Evolutionary conservation across 805 yeast species (phyloP), one percentile per base, ranked within the genome.

Genomic region (Sugiyamaella boreocaroliniensis): DNA sequence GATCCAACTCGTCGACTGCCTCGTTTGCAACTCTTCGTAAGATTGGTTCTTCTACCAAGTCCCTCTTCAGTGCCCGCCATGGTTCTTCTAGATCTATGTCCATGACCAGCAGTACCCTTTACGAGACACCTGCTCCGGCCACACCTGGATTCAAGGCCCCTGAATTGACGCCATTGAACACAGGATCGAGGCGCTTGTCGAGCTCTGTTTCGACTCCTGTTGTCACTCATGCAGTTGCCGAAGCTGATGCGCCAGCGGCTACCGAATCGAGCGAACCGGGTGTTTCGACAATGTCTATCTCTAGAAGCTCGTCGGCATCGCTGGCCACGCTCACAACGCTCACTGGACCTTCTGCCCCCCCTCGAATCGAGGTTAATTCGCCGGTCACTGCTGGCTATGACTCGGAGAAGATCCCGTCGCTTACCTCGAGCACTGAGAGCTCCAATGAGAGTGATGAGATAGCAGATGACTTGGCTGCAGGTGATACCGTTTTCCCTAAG

Each of bases 401-500:
- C 19, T 18, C 43, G 14, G 57, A 48, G 26, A 34, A 37, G 12
- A 45, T 55, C 19, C 59, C 59, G 2, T 56, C 59, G 9, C 45
- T 56, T 29, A 55, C 59, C 1, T 54, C 56, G 16, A 48, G 53
- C 19, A 37, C 50, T 15, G 54, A 50, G 19, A 45, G 55, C 40
- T 46, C 48, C 20, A 34, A 40, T n/a, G 55, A 48, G 6, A 54
- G 45, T 29, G 55, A 52, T 11, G 57, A 45, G 7, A 45, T 50
- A 6, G 56, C 55, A 9, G 65, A 59, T 29, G 49, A 55, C 22
- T 45, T 55, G 10, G 61, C 63, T 5, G 65, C 64, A 12, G 59
- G 62, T 18, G 68, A 65, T 40, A 66, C 69, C 5, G 63, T 66
- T n/a, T 66, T 66, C 55, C 70, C 70, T 10, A 63, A 63, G 54